Evolutionary conservation across 2,329 filamentous ascomycete genomes (phyloP).

Genomic region (Fusarium anthophilum): DNA sequence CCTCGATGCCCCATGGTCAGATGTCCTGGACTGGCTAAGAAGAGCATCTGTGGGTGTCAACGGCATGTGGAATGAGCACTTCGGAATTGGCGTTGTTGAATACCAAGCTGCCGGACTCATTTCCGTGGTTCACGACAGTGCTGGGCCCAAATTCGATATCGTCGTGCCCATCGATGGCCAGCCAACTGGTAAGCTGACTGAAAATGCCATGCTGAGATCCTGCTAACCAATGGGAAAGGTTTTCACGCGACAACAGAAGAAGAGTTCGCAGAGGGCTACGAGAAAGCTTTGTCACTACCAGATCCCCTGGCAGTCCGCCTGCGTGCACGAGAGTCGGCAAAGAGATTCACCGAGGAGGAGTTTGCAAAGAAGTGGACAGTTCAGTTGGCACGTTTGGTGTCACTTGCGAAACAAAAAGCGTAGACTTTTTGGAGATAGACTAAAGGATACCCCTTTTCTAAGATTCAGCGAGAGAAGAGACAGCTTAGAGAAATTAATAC

Average conservation of each 20-base stretch:
- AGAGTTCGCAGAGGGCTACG: constrained; percentile 85
- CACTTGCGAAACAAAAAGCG: constrained; percentile 45
- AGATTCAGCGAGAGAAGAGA: constrained; percentile 15
- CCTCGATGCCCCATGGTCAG: constrained; percentile 88
- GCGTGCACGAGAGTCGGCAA: constrained; percentile 80
- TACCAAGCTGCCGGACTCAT: constrained; percentile 96
- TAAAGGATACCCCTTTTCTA: constrained; percentile 50
- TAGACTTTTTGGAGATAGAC: constrained; percentile 43
- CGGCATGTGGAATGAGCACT: constrained; percentile 99
- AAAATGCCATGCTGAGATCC: not conserved
- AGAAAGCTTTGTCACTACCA: constrained; percentile 76
- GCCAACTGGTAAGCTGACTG: constrained; percentile 70
- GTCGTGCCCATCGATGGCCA: constrained; percentile 82
- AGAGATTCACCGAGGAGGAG: constrained; percentile 86
- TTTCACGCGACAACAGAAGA: constrained; percentile 83
- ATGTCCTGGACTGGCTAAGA: constrained; percentile 82
- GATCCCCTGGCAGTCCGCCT: constrained; percentile 79
- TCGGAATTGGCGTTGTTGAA: constrained; percentile 97
- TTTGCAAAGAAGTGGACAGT: constrained; percentile 83
- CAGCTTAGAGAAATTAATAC: constrained; percentile 26
- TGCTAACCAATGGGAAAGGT: constrained; percentile 57
- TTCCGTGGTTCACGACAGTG: constrained; percentile 90
- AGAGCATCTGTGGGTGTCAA: constrained; percentile 88
- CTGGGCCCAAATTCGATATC: constrained; percentile 93
- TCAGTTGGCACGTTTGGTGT: constrained; percentile 78